Conservation (phyloP, 768 basidiomycete species). For the Panaeolus papilionaceus region DNA sequence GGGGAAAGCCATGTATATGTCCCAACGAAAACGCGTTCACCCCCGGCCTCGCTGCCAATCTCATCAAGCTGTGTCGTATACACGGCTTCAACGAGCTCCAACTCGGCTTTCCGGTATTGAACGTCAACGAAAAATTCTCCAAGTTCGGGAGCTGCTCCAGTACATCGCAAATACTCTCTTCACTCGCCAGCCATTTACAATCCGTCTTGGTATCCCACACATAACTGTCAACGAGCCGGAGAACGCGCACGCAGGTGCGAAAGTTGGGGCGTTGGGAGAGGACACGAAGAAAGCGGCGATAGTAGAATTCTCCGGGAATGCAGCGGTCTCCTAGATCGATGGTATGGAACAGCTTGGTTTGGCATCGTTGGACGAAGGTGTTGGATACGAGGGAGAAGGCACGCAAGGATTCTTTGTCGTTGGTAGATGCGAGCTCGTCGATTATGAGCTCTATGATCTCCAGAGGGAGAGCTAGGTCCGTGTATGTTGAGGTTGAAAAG, state of each 20-base stretch:
- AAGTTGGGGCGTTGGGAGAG: constrained; percentile 20
- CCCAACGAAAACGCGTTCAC: constrained; percentile 21
- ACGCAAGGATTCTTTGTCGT: constrained; percentile 24
- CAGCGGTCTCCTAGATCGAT: constrained; percentile 31
- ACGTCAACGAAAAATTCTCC: constrained; percentile 21
- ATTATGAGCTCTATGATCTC: constrained; percentile 29
- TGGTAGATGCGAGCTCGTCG: constrained; percentile 21
- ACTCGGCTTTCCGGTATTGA: constrained; percentile 25
- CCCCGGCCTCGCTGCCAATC: constrained; percentile 21
- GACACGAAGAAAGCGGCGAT: constrained; percentile 24
- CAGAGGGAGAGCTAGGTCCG: constrained; percentile 19
- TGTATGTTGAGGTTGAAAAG: background rate
- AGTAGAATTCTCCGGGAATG: constrained; percentile 28
- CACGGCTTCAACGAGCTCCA: constrained; percentile 26
- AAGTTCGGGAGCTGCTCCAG: constrained; percentile 26
- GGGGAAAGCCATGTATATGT: constrained; percentile 26
- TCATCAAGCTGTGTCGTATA: constrained; percentile 26
- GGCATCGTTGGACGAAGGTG: constrained; percentile 24
- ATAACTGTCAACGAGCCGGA: constrained; percentile 31
- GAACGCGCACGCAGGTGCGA: constrained; percentile 24
- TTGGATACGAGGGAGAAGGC: constrained; percentile 22
- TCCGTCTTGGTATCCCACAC: constrained; percentile 27
- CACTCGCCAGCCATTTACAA: constrained; percentile 27
- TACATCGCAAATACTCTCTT: constrained; percentile 28
- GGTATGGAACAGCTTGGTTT: constrained; percentile 28